These are phyloP conservation scores for Basipetospora sp. DNA, from an alignment of 2,329 filamentous ascomycete genomes.

Conservation along the genomic window DNA sequence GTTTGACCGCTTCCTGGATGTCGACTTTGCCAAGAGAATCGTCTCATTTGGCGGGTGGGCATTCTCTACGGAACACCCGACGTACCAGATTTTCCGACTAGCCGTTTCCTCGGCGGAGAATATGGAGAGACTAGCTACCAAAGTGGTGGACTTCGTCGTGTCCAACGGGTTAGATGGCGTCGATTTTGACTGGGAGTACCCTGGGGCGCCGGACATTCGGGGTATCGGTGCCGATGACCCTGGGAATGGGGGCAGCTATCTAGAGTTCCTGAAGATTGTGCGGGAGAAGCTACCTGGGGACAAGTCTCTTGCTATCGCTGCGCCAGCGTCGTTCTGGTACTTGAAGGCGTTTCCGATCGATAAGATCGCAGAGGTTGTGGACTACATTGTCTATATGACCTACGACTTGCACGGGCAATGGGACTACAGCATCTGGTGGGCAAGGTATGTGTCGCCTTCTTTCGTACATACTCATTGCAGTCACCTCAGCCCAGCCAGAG, in stretches of 20 bases:
- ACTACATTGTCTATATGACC: constrained; percentile 23
- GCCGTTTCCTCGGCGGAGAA: too few relatives aligned
- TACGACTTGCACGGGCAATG: constrained; percentile 22
- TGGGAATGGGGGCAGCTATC: constrained; percentile 18
- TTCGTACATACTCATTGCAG: background rate
- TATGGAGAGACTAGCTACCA: constrained; percentile 20
- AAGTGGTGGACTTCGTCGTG: constrained; percentile 24
- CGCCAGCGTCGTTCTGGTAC: constrained; percentile 26
- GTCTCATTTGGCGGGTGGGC: constrained; percentile 23
- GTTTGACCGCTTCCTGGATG: constrained; percentile 16
- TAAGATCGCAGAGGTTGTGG: constrained; percentile 15
- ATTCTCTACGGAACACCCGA: constrained; percentile 15
- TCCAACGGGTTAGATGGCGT: constrained; percentile 27
- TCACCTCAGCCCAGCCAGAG: too few relatives aligned
- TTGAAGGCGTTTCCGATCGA: constrained; percentile 21
- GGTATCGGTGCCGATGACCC: constrained; percentile 7
- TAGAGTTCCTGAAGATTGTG: constrained; percentile 15
- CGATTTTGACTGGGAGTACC: constrained; percentile 35
- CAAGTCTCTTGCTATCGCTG: constrained; percentile 21
- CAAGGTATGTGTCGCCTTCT: background rate
- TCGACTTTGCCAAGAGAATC: constrained; percentile 15
- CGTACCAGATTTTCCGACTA: constrained; percentile 14
- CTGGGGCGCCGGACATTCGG: constrained; percentile 10
- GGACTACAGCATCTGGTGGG: constrained; percentile 9
- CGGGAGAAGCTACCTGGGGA: constrained; percentile 6